Evolutionary conservation across 2,329 filamentous ascomycete species (phyloP).

Genomic region (Penicillium sp.): DNA sequence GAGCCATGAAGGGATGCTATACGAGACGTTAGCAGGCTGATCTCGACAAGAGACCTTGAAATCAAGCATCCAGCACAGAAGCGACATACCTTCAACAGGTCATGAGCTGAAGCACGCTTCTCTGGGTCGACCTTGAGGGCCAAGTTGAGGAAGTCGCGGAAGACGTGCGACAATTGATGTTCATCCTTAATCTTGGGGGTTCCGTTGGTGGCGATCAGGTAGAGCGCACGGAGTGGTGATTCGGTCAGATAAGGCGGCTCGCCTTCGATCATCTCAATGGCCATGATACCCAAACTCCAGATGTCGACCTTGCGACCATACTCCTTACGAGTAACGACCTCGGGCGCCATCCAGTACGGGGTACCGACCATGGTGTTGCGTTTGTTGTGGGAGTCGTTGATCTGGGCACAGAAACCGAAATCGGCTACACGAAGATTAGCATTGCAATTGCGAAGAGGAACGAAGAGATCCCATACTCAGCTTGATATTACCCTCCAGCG

Average conservation of each 20-base stretch:
- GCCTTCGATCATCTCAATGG: conserved; percentile 99
- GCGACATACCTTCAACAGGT: conserved; percentile 78
- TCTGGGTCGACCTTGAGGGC: conserved; percentile 96
- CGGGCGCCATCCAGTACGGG: conserved; percentile 99
- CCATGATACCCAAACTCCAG: conserved; percentile 98
- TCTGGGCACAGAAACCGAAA: conserved; percentile 98
- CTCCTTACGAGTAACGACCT: conserved; percentile 95
- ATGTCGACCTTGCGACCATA: conserved; percentile 99
- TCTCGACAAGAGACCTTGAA: neutral
- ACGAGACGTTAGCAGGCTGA: conserved; percentile 22
- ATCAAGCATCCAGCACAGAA: neutral
- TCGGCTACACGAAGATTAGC: conserved; percentile 65
- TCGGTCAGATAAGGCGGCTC: conserved; percentile 97
- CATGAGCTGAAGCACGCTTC: conserved; percentile 92
- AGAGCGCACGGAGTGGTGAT: conserved; percentile 87
- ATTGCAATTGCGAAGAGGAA: neutral
- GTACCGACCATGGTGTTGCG: conserved; percentile 99
- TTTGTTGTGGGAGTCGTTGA: conserved; percentile 96
- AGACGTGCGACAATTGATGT: conserved; percentile 74
- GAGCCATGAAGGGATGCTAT: conserved; percentile 79
- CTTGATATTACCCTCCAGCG: conserved; percentile 94
- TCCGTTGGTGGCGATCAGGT: conserved; percentile 94
- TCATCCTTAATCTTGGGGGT: conserved; percentile 95
- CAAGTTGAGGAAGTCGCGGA: conserved; percentile 89
- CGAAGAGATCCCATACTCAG: conserved; percentile 66